Evolutionary conservation across 1,284 basidiomycete species (phyloP).

Genomic region (Ustilago hordei): DNA sequence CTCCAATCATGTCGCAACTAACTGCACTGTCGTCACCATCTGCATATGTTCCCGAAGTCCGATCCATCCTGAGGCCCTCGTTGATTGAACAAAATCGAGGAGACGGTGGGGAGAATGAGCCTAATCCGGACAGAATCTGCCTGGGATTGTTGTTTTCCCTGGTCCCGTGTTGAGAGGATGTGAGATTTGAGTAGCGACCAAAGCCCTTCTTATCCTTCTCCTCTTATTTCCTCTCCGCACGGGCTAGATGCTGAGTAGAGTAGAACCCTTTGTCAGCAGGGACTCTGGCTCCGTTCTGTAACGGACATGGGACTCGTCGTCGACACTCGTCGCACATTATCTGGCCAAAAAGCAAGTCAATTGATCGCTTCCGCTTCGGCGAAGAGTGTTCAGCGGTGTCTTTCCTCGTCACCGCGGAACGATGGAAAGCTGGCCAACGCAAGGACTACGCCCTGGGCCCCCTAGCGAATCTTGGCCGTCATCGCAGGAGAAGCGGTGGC

Average conservation of each 20-base stretch:
- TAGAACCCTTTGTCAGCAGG: conserved; percentile 7
- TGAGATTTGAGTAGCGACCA: neutral
- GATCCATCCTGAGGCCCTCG: conserved; percentile 8
- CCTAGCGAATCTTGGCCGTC: conserved; percentile 7
- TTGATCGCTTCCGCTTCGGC: conserved; percentile 1
- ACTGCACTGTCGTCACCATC: neutral
- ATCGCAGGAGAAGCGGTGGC: neutral
- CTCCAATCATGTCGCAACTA: neutral
- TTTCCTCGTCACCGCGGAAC: neutral
- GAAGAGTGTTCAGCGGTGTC: neutral
- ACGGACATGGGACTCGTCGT: neutral
- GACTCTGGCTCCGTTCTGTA: neutral
- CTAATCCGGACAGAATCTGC: neutral
- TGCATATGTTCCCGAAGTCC: neutral
- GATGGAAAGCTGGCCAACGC: neutral
- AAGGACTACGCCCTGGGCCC: conserved; percentile 9
- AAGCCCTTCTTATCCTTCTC: neutral
- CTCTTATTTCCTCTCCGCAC: neutral
- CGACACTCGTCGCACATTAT: neutral
- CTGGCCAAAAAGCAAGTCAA: neutral
- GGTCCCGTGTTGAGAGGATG: neutral
- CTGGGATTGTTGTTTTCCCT: neutral
- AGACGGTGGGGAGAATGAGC: neutral
- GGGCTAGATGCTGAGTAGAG: neutral
- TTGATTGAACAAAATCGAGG: neutral